phyloP scores from a whole-genome alignment of 2,329 filamentous ascomycete genomes.

The Xylaria sp. region DNA sequence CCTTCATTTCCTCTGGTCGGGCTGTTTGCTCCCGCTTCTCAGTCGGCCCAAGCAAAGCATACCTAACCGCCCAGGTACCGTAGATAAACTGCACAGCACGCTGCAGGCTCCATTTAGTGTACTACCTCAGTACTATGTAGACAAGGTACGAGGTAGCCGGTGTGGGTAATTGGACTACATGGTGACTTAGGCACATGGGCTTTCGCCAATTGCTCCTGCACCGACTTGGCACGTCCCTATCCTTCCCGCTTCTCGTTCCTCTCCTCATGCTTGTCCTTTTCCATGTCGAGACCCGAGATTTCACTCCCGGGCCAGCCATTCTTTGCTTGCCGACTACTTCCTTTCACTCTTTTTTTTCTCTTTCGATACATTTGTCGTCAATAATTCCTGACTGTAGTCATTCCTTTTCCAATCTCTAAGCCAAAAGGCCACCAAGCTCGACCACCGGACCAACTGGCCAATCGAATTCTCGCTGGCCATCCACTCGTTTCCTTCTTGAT shows the following conservation, averaged over 20 bases:
- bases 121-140: background rate
- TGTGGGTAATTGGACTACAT: too few relatives aligned
- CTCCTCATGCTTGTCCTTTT: background rate
- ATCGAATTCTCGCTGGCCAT: slow-evolving; percentile 10
- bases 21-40: background rate
- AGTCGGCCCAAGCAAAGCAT: background rate
- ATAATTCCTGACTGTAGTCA: slow-evolving; percentile 25
- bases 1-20: slow-evolving; percentile 30
- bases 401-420: slow-evolving; percentile 31
- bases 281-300: slow-evolving; percentile 23
- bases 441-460: slow-evolving; percentile 5
- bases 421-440: slow-evolving; percentile 8
- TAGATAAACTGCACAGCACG: slow-evolving; percentile 4
- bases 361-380: slow-evolving; percentile 14
- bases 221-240: slow-evolving; percentile 18
- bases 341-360: slow-evolving; percentile 22
- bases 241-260: slow-evolving; percentile 19
- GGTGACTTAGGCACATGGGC: background rate
- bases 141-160: background rate
- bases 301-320: slow-evolving; percentile 26
- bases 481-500: slow-evolving; percentile 12
- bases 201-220: slow-evolving; percentile 21
- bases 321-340: slow-evolving; percentile 11
- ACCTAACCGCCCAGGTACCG: background rate
- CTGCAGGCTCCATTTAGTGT: background rate